A percentile compares a stretch with the other conserved stretches of the same genome.
These are phyloP conservation scores for Cercophora scortea DNA, from an alignment of 495 filamentous ascomycete genomes.

Conservation along the genomic window DNA sequence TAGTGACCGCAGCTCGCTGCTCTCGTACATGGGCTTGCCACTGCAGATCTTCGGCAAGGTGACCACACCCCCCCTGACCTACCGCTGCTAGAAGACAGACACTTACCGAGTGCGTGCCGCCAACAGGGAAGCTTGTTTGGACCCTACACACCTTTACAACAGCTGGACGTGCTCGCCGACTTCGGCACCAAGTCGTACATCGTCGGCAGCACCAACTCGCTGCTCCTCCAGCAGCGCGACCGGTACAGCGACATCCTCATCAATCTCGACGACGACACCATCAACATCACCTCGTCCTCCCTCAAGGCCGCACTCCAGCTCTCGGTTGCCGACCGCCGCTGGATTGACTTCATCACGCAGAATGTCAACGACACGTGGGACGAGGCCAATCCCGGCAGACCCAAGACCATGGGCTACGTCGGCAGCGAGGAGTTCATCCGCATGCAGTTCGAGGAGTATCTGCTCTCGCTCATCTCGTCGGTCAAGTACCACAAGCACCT, in stretches of 20 bases:
- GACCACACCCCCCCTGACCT: too few species aligned
- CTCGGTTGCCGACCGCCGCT: conserved; percentile 80
- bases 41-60: conserved; percentile 94
- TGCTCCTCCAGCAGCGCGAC: conserved; percentile 88
- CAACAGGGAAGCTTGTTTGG: conserved; percentile 83
- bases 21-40: conserved; percentile 90
- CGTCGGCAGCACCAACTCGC: conserved; percentile 91
- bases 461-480: conserved; percentile 78
- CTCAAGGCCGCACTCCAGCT: conserved; percentile 71
- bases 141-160: conserved; percentile 92
- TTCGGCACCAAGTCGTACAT: conserved; percentile 94
- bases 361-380: conserved; percentile 96
- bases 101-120: too few species aligned
- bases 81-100: too few species aligned
- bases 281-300: conserved; percentile 74
- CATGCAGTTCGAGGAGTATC: conserved; percentile 95
- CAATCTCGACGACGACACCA: conserved; percentile 85
- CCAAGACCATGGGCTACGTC: conserved; percentile 89
- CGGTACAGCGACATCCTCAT: conserved; percentile 97
- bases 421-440: conserved; percentile 98
- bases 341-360: conserved; percentile 93
- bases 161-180: conserved; percentile 89
- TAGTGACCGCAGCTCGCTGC: conserved; percentile 81
- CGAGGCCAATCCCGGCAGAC: conserved; percentile 75
- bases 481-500: conserved; percentile 86